phyloP scores from a whole-genome alignment of 805 yeast species.

The Kodamaea kakaduensis region DNA sequence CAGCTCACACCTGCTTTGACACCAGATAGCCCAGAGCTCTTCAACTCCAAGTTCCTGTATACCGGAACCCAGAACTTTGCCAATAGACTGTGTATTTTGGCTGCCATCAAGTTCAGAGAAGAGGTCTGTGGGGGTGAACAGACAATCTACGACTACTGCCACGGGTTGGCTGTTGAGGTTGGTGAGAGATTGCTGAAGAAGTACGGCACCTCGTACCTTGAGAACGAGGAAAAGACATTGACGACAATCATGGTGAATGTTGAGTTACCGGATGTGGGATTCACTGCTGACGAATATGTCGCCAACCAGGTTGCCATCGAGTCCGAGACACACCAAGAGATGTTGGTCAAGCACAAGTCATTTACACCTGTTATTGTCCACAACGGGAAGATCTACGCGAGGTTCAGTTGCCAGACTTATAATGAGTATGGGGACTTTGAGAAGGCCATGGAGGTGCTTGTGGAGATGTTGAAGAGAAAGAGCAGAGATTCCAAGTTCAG shows the following conservation, averaged over 20 bases:
- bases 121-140: slow-evolving; percentile 60
- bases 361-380: slow-evolving; percentile 46
- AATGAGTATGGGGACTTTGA: slow-evolving; percentile 53
- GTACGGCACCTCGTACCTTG: slow-evolving; percentile 39
- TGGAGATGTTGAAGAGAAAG: slow-evolving; percentile 15
- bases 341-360: slow-evolving; percentile 28
- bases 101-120: slow-evolving; percentile 52
- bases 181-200: slow-evolving; percentile 34
- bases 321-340: slow-evolving; percentile 1
- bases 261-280: slow-evolving; percentile 29
- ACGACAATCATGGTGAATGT: slow-evolving; percentile 44
- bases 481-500: too few species aligned
- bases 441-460: slow-evolving; percentile 40
- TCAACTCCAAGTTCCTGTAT: slow-evolving; percentile 46
- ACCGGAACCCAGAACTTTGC: slow-evolving; percentile 50
- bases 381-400: slow-evolving; percentile 23
- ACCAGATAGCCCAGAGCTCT: slow-evolving; percentile 16
- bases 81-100: slow-evolving; percentile 36
- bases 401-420: slow-evolving; percentile 61
- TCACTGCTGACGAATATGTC: slow-evolving; percentile 9
- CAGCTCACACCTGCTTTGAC: slow-evolving; percentile 14
- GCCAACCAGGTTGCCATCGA: slow-evolving; percentile 2
- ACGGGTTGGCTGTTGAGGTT: slow-evolving; percentile 41
- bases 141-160: slow-evolving; percentile 45
- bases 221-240: slow-evolving; percentile 30